Conservation (phyloP, 257 asterid species). For the Jaltomata sinuosa region DNA sequence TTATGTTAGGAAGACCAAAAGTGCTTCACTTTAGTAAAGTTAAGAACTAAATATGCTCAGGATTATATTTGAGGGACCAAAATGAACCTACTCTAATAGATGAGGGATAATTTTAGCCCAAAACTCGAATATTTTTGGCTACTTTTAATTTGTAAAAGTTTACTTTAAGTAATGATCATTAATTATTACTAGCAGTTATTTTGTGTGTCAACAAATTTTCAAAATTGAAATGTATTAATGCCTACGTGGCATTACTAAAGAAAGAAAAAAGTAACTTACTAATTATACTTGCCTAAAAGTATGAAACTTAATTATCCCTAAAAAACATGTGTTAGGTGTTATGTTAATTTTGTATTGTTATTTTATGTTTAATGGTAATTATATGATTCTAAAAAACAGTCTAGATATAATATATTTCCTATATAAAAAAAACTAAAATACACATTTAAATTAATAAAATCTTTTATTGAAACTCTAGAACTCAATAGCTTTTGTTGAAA, state of each 20-base stretch:
- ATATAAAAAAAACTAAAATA: not conserved
- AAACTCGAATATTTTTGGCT: not conserved
- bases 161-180: not conserved
- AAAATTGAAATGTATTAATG: not conserved
- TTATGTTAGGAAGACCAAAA: too few relatives aligned
- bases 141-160: not conserved
- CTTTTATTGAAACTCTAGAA: too few relatives aligned
- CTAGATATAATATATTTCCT: not conserved
- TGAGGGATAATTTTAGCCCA: too few relatives aligned
- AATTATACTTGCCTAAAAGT: too few relatives aligned
- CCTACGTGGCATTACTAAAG: not conserved
- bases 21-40: too few relatives aligned
- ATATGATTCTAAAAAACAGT: not conserved
- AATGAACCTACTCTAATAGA: too few relatives aligned
- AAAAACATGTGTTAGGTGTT: not conserved
- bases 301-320: not conserved
- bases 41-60: too few relatives aligned
- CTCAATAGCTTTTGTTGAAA: not conserved
- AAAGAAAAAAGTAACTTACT: not conserved
- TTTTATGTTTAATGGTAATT: not conserved
- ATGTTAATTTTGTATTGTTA: not conserved
- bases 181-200: not conserved
- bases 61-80: too few relatives aligned
- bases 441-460: not conserved
- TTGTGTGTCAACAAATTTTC: not conserved